A percentile compares a stretch with the other conserved stretches of the same genome.
Conservation (phyloP, 108 stramenopile genomes). For the Thalassiosira profunda region DNA sequence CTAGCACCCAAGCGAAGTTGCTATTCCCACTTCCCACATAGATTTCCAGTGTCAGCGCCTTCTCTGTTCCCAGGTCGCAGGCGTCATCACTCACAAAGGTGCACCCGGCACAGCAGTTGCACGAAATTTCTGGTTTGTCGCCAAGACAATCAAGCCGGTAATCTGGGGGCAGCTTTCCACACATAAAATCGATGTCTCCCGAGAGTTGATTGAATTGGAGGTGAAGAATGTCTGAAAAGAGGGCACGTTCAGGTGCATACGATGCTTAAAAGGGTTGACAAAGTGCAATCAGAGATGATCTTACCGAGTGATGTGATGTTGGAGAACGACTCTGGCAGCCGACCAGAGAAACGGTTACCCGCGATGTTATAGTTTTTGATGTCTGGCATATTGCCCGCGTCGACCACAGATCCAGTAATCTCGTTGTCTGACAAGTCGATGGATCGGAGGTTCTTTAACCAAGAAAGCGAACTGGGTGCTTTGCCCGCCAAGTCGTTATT, state of each 20-base stretch:
- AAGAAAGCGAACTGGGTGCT: conserved; percentile 38
- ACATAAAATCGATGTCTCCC: conserved; percentile 5
- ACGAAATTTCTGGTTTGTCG: background rate
- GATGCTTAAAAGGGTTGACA: no score
- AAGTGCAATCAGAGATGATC: no score
- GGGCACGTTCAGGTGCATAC: background rate
- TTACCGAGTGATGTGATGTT: background rate
- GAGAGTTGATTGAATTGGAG: background rate
- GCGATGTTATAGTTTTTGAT: background rate
- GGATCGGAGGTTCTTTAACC: conserved; percentile 29
- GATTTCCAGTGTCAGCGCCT: background rate
- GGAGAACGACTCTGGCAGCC: conserved; percentile 5
- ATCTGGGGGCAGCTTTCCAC: background rate
- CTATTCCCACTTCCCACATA: background rate
- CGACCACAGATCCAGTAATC: conserved; percentile 10
- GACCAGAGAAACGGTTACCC: conserved; percentile 1
- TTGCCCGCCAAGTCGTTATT: conserved; percentile 46
- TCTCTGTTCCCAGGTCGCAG: background rate
- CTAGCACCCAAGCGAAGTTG: conserved; percentile 1
- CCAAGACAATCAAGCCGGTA: conserved; percentile 5
- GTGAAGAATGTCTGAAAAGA: conserved; percentile 1
- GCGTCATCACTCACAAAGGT: conserved; percentile 14
- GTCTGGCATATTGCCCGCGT: background rate
- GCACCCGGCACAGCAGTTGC: conserved; percentile 12
- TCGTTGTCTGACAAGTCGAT: conserved; percentile 53